Conservation (phyloP, 2,329 filamentous ascomycete species). For the Colletotrichum filicis region DNA sequence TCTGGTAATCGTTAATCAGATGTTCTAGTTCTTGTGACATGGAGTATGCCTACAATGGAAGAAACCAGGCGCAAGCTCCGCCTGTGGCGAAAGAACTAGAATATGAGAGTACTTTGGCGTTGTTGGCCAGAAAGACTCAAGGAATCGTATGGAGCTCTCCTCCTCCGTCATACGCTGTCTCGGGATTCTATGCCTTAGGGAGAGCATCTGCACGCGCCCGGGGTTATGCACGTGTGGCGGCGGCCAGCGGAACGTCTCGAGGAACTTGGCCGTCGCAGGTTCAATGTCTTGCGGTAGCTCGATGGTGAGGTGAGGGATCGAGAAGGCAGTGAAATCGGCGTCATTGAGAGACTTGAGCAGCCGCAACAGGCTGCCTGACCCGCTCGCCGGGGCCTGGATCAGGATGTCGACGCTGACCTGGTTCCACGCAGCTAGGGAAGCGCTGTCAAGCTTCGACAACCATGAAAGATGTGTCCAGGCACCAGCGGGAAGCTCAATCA, state of each 20-base stretch:
- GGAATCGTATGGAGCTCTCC: conserved; percentile 78
- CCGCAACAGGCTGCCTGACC: conserved; percentile 79
- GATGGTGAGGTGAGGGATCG: conserved; percentile 80
- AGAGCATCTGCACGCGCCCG: conserved; percentile 60
- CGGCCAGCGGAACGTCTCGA: conserved; percentile 77
- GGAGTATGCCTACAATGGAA: conserved; percentile 72
- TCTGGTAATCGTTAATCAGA: conserved; percentile 52
- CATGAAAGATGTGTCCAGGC: conserved; percentile 75
- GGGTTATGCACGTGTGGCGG: conserved; percentile 50
- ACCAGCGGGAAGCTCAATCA: conserved; percentile 79
- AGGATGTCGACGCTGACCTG: conserved; percentile 83
- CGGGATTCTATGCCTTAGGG: conserved; percentile 79
- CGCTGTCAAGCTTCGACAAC: conserved; percentile 81
- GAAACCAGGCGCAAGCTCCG: conserved; percentile 82
- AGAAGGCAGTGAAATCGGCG: conserved; percentile 80
- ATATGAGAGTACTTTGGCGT: conserved; percentile 75
- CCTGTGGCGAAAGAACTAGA: conserved; percentile 84
- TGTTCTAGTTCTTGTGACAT: not conserved
- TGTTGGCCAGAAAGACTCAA: conserved; percentile 89
- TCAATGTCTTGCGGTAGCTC: conserved; percentile 83
- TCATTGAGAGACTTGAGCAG: conserved; percentile 79
- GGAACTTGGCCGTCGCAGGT: conserved; percentile 67
- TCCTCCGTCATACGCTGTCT: conserved; percentile 69
- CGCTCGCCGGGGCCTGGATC: conserved; percentile 77
- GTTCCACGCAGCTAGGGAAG: conserved; percentile 81